Conservation (phyloP, 2,329 filamentous ascomycete genomes). For the Plectosphaerella cucumerina region DNA sequence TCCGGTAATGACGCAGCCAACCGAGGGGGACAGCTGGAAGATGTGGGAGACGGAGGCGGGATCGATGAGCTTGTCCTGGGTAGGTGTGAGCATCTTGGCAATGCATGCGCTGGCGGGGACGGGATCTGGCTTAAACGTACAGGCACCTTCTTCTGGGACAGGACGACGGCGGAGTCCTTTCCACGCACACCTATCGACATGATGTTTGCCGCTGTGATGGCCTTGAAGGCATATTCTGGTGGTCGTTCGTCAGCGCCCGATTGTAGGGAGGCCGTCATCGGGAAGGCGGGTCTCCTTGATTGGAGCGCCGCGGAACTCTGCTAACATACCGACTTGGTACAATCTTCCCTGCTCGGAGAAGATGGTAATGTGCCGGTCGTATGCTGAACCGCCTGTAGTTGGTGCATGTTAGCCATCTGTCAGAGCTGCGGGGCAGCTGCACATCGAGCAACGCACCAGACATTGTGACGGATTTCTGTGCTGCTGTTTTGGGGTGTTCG, state of each 20-base stretch:
- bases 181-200: slow-evolving; percentile 94
- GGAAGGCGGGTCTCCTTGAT: neutral
- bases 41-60: slow-evolving; percentile 95
- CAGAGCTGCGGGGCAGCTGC: neutral
- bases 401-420: slow-evolving; percentile 21
- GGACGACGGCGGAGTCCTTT: slow-evolving; percentile 93
- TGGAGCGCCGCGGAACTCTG: neutral
- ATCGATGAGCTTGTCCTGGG: slow-evolving; percentile 97
- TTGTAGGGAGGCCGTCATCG: neutral
- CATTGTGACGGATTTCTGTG: slow-evolving; percentile 36
- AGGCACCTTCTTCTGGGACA: slow-evolving; percentile 99
- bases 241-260: slow-evolving; percentile 17
- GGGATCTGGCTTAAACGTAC: slow-evolving; percentile 51
- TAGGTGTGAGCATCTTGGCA: neutral
- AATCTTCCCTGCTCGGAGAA: slow-evolving; percentile 98
- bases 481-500: neutral
- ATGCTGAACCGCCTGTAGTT: slow-evolving; percentile 71
- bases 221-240: slow-evolving; percentile 99
- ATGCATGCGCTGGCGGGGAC: slow-evolving; percentile 4
- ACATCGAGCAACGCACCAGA: slow-evolving; percentile 38
- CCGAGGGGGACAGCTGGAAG: slow-evolving; percentile 92
- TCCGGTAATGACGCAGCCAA: slow-evolving; percentile 97
- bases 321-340: slow-evolving; percentile 94
- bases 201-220: slow-evolving; percentile 98
- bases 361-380: slow-evolving; percentile 99